Evolutionary conservation across 2,329 filamentous ascomycete genomes (phyloP), one percentile per base, ranked within the genome.

Genomic region (Neoascochyta sp.): DNA sequence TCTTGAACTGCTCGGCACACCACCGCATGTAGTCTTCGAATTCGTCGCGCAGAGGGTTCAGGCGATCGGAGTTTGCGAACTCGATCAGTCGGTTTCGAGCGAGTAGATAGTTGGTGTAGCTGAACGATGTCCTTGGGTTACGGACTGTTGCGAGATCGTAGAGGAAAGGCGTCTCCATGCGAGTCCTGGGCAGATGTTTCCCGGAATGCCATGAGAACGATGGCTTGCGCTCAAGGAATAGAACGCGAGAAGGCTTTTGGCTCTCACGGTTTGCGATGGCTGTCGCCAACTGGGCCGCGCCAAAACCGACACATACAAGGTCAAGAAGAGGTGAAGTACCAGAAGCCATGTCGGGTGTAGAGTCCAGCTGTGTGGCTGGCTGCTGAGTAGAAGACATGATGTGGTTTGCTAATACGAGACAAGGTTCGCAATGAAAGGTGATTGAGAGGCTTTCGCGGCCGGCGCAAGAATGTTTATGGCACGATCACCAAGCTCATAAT

Each of bases 11-110:
- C 11, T 52, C 50, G 8, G 59, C 57, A 23, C 50, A 54, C 59
- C 59, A 62, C 31, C 43, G 47, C 29, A 65, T 42, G 24, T 65
- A 63, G 24, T 64, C 53, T n/a, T 58, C 59, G 11, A 65, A 63
- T 28, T 65, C 62, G 24, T 55, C 48, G 16, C 62, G 46, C 16
- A 64, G 32, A 15, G 61, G 59, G 23, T 62, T 57, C 27, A 65
- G 36, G 9, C 57, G 52, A 27, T 60, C 56, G 12, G 63, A 59
- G 34, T 63, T 62, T 21, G 54, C 50, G 19, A 62, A 63, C 16
- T 60, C 56, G 13, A 62, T 38, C 10, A 63, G 45, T 6, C 58
- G 47, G 18, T 54, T 47, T 10, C 46, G 47, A 9, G 37, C 43
- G 16, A 57, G 52, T 4, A 63, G 45, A 41, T 61, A 63, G 29